Base-by-base conservation (phyloP, 2,329 filamentous ascomycete genomes). In the Trichoderma sp. region DNA sequence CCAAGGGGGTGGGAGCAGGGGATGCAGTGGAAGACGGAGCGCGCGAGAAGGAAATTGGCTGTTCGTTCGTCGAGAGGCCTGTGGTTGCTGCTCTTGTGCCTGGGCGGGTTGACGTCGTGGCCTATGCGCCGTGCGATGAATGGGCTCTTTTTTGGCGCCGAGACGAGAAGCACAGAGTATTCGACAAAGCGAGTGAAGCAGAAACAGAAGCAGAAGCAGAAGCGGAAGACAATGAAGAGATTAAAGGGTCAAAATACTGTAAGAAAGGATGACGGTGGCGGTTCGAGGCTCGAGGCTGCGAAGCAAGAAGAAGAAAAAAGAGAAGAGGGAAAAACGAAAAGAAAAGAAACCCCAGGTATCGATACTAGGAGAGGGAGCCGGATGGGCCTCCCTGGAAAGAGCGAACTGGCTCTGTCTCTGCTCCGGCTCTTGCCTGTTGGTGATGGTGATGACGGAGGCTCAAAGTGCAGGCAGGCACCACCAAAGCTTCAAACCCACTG, bases 1-100 rank as follows among this genome's bases (percentile, higher is more conserved):
- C 47, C 47, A 65, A 60, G 63, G 63, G 63, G 63, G 50, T 65
- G 63, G 41, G 63, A 65, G 56, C 55, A 54, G 55, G 63, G 55
- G 55, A 55, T 54, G 63, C 47, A 60, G 55, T 65, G 63, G 54
- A 59, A 59, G 56, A 65, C 21, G 54, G 63, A 65, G 55, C 48
- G 63, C 55, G 63, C 55, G 56, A 59, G 43, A 44, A 60, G 55
- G 48, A 54, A 58, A 64, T 63, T 63, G 60, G 60, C 50, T 45
- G 34, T 39, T 39, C 34, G 34, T 39, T 39, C 34, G 34, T 14
- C 34, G 34, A 39, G 44, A 15, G 45, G 30, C 57, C 57, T 50
- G 34, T 26, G 41, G 55, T 26, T 52, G 30, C 51, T 52, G 30
- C 47, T 61, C 17, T 21, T 17, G 24, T 28, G 52, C 30, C 19